Percentiles rank a stretch among this genome's conserved stretches.
These are phyloP conservation scores for Torrubiella hemipterigena DNA, from an alignment of 2,329 filamentous ascomycete species.

Conservation along the genomic window DNA sequence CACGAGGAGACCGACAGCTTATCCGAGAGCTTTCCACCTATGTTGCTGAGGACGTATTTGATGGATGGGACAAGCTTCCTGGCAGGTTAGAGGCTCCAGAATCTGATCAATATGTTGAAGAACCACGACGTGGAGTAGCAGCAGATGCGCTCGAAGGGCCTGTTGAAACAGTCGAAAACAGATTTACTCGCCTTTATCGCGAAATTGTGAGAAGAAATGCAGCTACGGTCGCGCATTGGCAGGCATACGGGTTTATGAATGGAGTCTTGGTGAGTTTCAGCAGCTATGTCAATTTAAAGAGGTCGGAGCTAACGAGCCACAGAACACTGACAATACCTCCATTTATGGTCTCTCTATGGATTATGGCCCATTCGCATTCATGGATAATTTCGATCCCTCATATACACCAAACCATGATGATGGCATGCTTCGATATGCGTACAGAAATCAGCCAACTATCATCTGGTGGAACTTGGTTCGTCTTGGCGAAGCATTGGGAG, in stretches of 20 bases:
- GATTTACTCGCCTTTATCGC: slow-evolving; percentile 77
- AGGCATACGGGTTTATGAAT: slow-evolving; percentile 99
- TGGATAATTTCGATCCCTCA: slow-evolving; percentile 88
- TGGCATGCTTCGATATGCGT: slow-evolving; percentile 73
- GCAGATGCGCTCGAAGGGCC: slow-evolving; percentile 54
- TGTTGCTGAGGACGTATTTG: slow-evolving; percentile 75
- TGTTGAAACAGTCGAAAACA: slow-evolving; percentile 61
- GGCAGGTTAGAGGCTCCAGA: slow-evolving; percentile 41
- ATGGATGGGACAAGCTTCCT: slow-evolving; percentile 77
- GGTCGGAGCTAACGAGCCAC: slow-evolving; percentile 10
- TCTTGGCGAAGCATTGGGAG: slow-evolving; percentile 77
- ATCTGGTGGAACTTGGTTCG: slow-evolving; percentile 99
- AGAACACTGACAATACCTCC: slow-evolving; percentile 94
- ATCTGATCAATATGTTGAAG: slow-evolving; percentile 28
- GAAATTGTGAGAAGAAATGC: slow-evolving; percentile 82
- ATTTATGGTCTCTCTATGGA: slow-evolving; percentile 82
- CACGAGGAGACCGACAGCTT: slow-evolving; percentile 64
- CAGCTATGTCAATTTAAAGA: background rate
- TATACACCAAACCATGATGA: slow-evolving; percentile 99
- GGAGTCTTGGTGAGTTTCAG: slow-evolving; percentile 53
- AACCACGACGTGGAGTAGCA: slow-evolving; percentile 38
- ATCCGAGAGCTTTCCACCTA: slow-evolving; percentile 70
- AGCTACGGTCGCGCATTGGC: slow-evolving; percentile 81
- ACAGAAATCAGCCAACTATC: slow-evolving; percentile 86
- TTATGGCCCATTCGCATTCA: slow-evolving; percentile 93